Base-by-base conservation (phyloP, 441 rosid species). In the Aleurites moluccanus region DNA sequence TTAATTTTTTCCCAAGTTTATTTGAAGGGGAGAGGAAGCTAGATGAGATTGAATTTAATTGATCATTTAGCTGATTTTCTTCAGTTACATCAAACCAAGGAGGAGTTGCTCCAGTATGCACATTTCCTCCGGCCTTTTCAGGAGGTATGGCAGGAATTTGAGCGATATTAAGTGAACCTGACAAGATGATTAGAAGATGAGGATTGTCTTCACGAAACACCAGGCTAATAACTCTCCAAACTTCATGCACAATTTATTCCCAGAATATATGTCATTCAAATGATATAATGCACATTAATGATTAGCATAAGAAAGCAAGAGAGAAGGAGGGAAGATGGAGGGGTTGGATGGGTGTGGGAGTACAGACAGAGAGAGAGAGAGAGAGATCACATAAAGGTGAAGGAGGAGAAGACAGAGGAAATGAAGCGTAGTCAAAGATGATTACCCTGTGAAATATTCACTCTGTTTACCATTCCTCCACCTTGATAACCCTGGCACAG, bases 101-200 rank as follows among this genome's bases (percentile, higher is more conserved):
- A 73, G 98, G 97, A 76, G 87, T 85, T 76, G 94, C 97, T 82
- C 94, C 97, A 53, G 97, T 79, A 83, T 90, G 91, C 75, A 93
- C 93, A 81, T 90, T 96, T 77, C 89, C 92, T 69, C 71, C 86
- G 75, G 82, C 67, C 38, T 80, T 80, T 71, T 62, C 80, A 15
- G 78, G 73, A 77, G 69, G 73, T 50, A 72, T 59, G 23, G 83
- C 64, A 80, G 87, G 78, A 75, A 74, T 69, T 81, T 80, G 84
- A 74, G 79, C 69, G 55, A 80, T 70, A 77, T 68, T 78, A 67
- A 71, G 85, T 52, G 75, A 79, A 80, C 87, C 95, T 89, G 85
- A 80, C 27, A 73, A 80, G 49, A 35, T 21, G 45, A 73, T 59
- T 57, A 44, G 55, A 67, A 30, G 60, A 71, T 35, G 28, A 53